These are phyloP conservation scores for Didymella pomorum DNA, from an alignment of 2,329 filamentous ascomycete genomes.

Conservation along the genomic window DNA sequence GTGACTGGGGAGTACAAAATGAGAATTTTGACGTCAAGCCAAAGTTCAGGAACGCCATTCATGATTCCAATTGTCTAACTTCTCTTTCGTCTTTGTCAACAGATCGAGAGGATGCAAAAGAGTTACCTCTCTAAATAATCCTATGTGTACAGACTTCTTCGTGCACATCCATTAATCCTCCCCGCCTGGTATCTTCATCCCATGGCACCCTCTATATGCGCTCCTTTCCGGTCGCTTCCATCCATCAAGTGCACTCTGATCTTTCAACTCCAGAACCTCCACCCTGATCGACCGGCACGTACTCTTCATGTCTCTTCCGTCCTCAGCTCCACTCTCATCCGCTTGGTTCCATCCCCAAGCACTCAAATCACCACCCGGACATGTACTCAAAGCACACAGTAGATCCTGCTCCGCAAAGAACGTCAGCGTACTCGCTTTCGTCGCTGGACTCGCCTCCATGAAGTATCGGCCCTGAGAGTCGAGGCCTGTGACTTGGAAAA, in stretches of 20 bases:
- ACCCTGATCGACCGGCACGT: conserved; percentile 78
- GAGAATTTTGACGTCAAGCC: no score
- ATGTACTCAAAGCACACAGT: conserved; percentile 71
- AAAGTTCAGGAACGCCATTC: no score
- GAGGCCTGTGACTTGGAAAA: conserved; percentile 85
- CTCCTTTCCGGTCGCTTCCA: conserved; percentile 71
- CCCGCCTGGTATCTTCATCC: conserved; percentile 62
- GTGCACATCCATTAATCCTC: conserved; percentile 31
- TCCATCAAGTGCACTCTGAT: conserved; percentile 54
- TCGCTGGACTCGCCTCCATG: conserved; percentile 61
- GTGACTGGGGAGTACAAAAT: no score
- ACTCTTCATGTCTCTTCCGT: conserved; percentile 60
- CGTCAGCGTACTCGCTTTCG: conserved; percentile 63
- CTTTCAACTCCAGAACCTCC: conserved; percentile 71
- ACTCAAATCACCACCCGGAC: conserved; percentile 81
- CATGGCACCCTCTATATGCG: conserved; percentile 71
- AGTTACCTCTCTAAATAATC: not conserved
- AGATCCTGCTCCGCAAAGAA: conserved; percentile 84
- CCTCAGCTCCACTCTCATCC: conserved; percentile 55
- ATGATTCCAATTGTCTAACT: no score
- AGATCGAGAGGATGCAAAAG: no score
- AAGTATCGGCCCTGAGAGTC: conserved; percentile 61
- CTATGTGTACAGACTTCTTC: not conserved
- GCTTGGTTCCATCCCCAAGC: conserved; percentile 76
- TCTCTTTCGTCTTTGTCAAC: no score